Percentiles rank a stretch among this genome's conserved stretches.
Evolutionary conservation across 148 eudicot species (phyloP).

Genomic region (Rhododendron mucronatum): DNA sequence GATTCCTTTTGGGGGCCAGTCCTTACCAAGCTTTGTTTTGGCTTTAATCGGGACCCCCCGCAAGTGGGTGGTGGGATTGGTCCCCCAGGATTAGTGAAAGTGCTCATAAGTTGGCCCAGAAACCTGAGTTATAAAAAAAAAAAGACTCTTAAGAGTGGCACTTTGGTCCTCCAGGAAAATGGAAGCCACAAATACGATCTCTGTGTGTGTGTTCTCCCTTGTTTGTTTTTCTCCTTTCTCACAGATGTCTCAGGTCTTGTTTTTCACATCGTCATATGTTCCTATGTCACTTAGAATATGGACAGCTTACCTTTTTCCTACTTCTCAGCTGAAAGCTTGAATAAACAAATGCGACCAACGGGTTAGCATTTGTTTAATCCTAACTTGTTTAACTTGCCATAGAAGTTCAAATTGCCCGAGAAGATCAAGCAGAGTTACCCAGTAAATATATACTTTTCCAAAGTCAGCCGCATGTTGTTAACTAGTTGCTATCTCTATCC

Average conservation of each 20-base stretch:
- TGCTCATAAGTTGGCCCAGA: too few species aligned
- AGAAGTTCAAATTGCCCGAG: neutral
- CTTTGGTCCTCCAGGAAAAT: neutral
- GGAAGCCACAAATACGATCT: neutral
- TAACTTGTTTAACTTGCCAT: neutral
- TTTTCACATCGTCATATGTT: neutral
- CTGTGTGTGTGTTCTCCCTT: neutral
- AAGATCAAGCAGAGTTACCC: neutral
- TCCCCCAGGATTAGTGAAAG: too few species aligned
- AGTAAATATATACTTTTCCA: neutral
- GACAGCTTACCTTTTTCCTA: neutral
- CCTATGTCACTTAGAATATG: neutral
- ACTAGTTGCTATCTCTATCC: neutral
- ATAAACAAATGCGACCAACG: neutral
- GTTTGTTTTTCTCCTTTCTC: neutral
- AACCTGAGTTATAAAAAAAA: too few species aligned
- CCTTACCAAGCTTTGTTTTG: too few species aligned
- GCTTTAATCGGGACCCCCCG: too few species aligned
- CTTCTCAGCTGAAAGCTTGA: neutral
- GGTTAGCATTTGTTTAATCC: neutral
- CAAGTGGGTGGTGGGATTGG: too few species aligned
- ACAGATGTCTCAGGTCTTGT: neutral
- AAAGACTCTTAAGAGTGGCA: too few species aligned
- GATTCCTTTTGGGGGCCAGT: too few species aligned
- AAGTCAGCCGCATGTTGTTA: neutral